Evolutionary conservation across 75 land plant genomes (phyloP), one percentile per base, ranked within the genome.

Genomic region (Adiantum capillusveneris): DNA sequence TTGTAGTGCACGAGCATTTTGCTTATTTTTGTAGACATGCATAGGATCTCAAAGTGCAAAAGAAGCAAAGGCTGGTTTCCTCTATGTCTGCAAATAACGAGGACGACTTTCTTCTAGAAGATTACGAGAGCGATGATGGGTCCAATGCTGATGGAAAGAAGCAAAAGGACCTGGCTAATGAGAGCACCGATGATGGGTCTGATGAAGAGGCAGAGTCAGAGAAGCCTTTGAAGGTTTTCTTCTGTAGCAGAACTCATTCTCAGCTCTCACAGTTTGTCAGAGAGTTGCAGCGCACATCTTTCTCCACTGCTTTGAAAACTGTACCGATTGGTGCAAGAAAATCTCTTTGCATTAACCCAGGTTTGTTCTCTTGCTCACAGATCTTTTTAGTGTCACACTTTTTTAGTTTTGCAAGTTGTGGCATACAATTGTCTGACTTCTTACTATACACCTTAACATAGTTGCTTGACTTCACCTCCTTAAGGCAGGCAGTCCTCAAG

Each of bases 211-310:
- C 51, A 11, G 78, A 66, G 43, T 73, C 66, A 17, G 78, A 75
- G 55, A 79, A 69, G 63, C 49, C 63, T 22, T 46, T 81, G 61
- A 95, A 90, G 72, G 78, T 95, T 34, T 95, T 75, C 51, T 95
- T 90, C 57, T 77, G 88, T 56, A 95, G 99, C 62, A 57, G 99
- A 50, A 95, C 99, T n/a, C 99, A 95, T 72, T 95, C 99, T 17
- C 99, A 95, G 59, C 79, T 90, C 20, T 79, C 96, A 2, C 99
- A 95, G 65, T 95, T 95, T 56, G 71, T 95, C 49, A 78, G 79
- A 65, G 99, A 95, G 82, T 61, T 95, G 64, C 79, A 71, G 59
- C 81, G 79, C 53, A 95, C 99, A 5, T 56, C 18, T 6, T 90
- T 95, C 65, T 73, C 75, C 25, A 53, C 78, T 19, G 73, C 83